Evolutionary conservation across 108 stramenopile genomes (phyloP).

Genomic region (Fistulifera solaris): DNA sequence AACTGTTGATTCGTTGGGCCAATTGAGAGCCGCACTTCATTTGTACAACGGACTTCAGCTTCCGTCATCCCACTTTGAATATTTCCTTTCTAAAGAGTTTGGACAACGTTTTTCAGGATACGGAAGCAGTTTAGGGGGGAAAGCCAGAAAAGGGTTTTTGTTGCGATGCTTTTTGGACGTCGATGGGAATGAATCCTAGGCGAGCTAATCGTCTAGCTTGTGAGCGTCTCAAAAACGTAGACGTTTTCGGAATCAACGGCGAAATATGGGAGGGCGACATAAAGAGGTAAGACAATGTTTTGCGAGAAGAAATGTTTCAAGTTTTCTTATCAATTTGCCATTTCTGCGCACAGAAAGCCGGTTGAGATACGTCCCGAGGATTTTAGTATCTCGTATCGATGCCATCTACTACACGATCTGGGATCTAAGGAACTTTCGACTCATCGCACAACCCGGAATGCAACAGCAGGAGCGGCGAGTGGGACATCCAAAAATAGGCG

Average conservation of each 20-base stretch:
- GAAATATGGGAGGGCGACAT: too few species aligned
- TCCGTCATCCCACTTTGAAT: not conserved
- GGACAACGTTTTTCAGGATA: not conserved
- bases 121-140: not conserved
- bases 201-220: too few species aligned
- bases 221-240: too few species aligned
- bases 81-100: not conserved
- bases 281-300: not conserved
- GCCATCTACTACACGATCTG: not conserved
- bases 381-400: not conserved
- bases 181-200: not conserved
- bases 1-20: constrained; percentile 3
- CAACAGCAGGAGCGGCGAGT: too few species aligned
- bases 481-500: too few species aligned
- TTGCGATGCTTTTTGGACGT: not conserved
- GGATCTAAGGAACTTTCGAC: too few species aligned
- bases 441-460: too few species aligned
- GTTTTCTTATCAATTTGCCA: too few species aligned
- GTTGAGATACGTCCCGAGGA: not conserved
- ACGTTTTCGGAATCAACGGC: too few species aligned
- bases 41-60: constrained; percentile 2
- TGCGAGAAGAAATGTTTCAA: not conserved
- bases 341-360: not conserved
- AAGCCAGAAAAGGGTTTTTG: not conserved
- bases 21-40: not conserved